A percentile compares a stretch with the other conserved stretches of the same genome.
Evolutionary conservation across 768 basidiomycete species (phyloP).

Genomic region (Lepiota venenata): DNA sequence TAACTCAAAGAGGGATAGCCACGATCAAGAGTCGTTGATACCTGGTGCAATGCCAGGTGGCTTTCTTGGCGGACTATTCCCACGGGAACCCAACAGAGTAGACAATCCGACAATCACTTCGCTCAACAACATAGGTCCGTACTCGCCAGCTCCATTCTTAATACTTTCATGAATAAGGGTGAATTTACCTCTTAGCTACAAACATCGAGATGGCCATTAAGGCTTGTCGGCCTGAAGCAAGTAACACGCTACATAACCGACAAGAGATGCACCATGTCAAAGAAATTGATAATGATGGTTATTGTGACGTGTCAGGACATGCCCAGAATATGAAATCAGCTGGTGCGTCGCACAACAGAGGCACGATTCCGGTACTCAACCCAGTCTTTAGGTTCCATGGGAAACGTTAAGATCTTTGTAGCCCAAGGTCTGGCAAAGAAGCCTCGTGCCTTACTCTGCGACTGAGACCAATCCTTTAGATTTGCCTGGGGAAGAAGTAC

Average conservation of each 20-base stretch:
- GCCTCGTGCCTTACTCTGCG: neutral
- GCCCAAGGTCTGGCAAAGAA: slow-evolving; percentile 46
- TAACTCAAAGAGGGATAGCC: neutral
- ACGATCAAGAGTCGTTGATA: neutral
- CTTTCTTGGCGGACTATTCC: neutral
- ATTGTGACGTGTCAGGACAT: slow-evolving; percentile 74
- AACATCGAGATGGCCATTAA: slow-evolving; percentile 72
- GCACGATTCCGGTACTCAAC: neutral
- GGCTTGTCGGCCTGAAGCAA: slow-evolving; percentile 69
- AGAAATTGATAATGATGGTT: slow-evolving; percentile 76
- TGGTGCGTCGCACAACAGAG: slow-evolving; percentile 37
- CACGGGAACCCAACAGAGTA: neutral
- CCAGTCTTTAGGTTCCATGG: slow-evolving; percentile 49
- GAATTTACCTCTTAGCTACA: slow-evolving; percentile 34
- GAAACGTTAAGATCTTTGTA: slow-evolving; percentile 57
- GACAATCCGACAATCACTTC: slow-evolving; percentile 28
- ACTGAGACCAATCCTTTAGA: slow-evolving; percentile 36
- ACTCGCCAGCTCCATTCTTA: neutral
- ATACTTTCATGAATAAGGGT: neutral
- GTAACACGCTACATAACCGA: slow-evolving; percentile 56
- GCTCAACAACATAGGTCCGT: slow-evolving; percentile 40
- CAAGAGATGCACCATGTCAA: slow-evolving; percentile 69
- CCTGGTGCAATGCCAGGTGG: slow-evolving; percentile 6
- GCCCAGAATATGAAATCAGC: slow-evolving; percentile 55
- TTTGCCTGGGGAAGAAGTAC: slow-evolving; percentile 39